These are phyloP conservation scores for Chlorella vulgaris DNA, from an alignment of 139 green algal species.

Conservation along the genomic window DNA sequence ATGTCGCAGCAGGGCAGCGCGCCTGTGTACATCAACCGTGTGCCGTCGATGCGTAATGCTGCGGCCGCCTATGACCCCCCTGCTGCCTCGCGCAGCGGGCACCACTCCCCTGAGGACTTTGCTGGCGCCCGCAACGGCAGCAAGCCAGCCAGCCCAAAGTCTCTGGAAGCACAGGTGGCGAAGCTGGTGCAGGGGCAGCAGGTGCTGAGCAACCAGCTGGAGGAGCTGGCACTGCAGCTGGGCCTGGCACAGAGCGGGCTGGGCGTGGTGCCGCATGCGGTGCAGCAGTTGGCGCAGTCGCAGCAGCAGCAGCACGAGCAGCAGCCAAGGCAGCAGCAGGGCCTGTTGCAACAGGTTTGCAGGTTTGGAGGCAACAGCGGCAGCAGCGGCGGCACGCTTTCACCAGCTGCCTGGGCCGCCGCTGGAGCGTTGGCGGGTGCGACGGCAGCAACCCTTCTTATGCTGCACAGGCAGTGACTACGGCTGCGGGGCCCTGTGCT, in stretches of 20 bases:
- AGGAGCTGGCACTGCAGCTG: constrained; percentile 43
- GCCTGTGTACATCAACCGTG: constrained; percentile 17
- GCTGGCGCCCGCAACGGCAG: constrained; percentile 11
- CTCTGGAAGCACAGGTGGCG: constrained; percentile 26
- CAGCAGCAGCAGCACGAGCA: neutral
- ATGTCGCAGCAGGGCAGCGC: neutral
- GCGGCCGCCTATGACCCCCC: neutral
- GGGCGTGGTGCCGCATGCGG: neutral
- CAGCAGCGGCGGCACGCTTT: too few species aligned
- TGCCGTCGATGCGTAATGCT: neutral
- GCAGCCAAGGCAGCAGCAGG: neutral
- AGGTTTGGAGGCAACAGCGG: neutral
- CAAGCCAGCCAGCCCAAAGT: constrained; percentile 16
- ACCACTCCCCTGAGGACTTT: neutral
- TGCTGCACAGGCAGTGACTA: neutral
- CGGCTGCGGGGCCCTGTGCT: neutral
- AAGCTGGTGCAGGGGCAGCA: constrained; percentile 40
- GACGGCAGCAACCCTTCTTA: neutral
- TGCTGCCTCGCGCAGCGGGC: constrained; percentile 19
- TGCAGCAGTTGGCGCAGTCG: neutral
- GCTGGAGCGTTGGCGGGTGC: constrained; percentile 10
- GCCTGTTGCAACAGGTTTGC: neutral
- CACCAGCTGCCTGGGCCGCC: neutral
- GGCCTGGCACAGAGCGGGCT: constrained; percentile 28
- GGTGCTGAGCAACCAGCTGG: constrained; percentile 42